Evolutionary conservation across 768 basidiomycete genomes (phyloP).

Genomic region (Candolleomyces aberdarensis): DNA sequence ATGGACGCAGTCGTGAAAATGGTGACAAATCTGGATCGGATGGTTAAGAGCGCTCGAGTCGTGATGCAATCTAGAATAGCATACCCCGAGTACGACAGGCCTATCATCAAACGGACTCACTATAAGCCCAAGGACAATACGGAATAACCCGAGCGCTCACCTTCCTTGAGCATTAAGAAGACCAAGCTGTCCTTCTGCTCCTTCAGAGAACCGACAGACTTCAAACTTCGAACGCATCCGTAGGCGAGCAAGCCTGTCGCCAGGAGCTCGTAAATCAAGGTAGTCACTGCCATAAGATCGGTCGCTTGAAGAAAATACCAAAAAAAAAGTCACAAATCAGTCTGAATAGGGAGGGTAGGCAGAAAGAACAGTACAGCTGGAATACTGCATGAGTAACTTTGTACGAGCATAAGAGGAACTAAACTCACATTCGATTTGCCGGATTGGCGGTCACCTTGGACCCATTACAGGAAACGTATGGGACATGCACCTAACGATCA

Average conservation of each 20-base stretch:
- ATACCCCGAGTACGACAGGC: neutral
- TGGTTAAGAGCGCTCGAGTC: neutral
- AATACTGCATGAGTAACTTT: too few relatives aligned
- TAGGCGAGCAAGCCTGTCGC: neutral
- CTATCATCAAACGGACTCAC: neutral
- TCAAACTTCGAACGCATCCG: neutral
- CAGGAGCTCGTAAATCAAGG: constrained; percentile 6
- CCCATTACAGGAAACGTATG: constrained; percentile 6
- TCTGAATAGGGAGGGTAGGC: too few relatives aligned
- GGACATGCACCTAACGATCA: constrained; percentile 2
- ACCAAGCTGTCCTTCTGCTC: neutral
- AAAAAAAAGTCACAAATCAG: too few relatives aligned
- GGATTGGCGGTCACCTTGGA: neutral
- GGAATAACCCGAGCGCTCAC: neutral
- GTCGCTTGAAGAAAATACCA: neutral
- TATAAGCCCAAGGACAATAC: neutral
- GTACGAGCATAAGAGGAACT: too few relatives aligned
- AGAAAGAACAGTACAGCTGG: too few relatives aligned
- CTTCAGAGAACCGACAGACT: neutral
- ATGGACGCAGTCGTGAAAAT: neutral
- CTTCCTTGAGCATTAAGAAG: constrained; percentile 1
- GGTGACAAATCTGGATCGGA: neutral
- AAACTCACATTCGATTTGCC: constrained; percentile 2
- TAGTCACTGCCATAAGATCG: neutral
- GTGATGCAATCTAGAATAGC: neutral